Evolutionary conservation across 1,139 yeast species (phyloP).

Genomic region (Yamadazyma songkhlaensis): DNA sequence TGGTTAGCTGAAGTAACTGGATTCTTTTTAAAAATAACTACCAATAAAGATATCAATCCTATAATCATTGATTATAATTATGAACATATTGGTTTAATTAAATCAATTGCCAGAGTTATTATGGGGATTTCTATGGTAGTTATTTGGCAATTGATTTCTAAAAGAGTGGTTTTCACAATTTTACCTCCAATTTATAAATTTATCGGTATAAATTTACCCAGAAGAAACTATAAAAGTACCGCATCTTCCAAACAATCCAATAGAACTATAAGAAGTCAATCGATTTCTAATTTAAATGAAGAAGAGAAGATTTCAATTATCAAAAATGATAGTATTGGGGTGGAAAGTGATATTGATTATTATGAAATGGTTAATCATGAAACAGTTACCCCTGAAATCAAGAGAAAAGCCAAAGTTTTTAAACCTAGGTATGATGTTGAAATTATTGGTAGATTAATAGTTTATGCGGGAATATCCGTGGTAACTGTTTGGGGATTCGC

Average conservation of each 20-base stretch:
- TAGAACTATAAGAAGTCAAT: constrained; percentile 37
- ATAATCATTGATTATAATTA: constrained; percentile 39
- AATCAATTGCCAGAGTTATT: constrained; percentile 42
- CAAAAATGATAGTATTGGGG: constrained; percentile 29
- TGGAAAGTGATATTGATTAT: constrained; percentile 40
- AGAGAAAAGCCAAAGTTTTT: constrained; percentile 36
- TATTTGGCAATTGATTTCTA: constrained; percentile 66
- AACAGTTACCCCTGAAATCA: constrained; percentile 6
- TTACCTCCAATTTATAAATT: constrained; percentile 47
- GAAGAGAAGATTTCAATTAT: constrained; percentile 36
- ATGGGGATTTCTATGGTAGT: constrained; percentile 62
- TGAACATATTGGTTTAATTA: constrained; percentile 39
- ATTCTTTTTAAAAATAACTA: constrained; percentile 19
- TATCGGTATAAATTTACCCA: constrained; percentile 41
- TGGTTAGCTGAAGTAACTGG: constrained; percentile 36
- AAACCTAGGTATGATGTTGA: constrained; percentile 67
- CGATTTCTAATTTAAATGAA: constrained; percentile 40
- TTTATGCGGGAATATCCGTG: constrained; percentile 69
- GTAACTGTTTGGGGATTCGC: constrained; percentile 47
- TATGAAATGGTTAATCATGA: constrained; percentile 40
- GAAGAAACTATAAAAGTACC: constrained; percentile 37
- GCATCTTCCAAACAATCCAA: constrained; percentile 37
- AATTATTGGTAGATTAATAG: constrained; percentile 66
- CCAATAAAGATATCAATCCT: constrained; percentile 22
- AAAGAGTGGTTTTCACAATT: constrained; percentile 54